Evolutionary conservation across 2,329 filamentous ascomycete species (phyloP).

Genomic region (Fusarium sp.): DNA sequence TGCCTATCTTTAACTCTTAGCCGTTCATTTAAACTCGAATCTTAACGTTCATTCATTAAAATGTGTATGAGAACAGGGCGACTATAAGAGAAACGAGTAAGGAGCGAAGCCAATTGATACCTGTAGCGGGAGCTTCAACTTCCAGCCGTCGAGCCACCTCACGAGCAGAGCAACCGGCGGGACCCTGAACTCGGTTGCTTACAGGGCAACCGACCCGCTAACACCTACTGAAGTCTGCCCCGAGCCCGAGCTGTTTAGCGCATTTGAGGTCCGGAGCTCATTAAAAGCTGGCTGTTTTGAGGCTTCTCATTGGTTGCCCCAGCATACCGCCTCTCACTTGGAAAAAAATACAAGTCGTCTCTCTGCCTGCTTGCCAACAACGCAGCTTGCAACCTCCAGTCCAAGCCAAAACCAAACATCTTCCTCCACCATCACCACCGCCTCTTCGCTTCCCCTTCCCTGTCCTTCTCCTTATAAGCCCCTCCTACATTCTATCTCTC

Average conservation of each 20-base stretch:
- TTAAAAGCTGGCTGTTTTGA: slow-evolving; percentile 6
- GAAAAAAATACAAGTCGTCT: slow-evolving; percentile 27
- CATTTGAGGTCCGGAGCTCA: slow-evolving; percentile 21
- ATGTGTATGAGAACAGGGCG: neutral
- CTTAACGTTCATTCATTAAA: neutral
- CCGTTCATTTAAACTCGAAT: neutral
- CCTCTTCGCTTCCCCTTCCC: slow-evolving; percentile 33
- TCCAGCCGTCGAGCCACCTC: neutral
- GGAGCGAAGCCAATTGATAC: neutral
- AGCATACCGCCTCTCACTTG: slow-evolving; percentile 20
- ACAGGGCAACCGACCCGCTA: slow-evolving; percentile 1
- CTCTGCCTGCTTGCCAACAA: slow-evolving; percentile 34
- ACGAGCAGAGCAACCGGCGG: neutral
- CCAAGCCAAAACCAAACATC: slow-evolving; percentile 21
- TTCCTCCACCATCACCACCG: slow-evolving; percentile 37
- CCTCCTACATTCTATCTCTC: slow-evolving; percentile 34
- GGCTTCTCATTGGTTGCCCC: slow-evolving; percentile 16
- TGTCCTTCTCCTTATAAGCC: slow-evolving; percentile 15
- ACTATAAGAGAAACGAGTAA: neutral
- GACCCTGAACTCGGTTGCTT: neutral
- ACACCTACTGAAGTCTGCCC: slow-evolving; percentile 12
- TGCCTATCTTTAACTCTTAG: neutral
- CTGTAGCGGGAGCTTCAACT: neutral
- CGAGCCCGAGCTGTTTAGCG: slow-evolving; percentile 10
- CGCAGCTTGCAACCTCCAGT: slow-evolving; percentile 32